Percentiles rank a stretch among this genome's conserved stretches.
phyloP scores from a whole-genome alignment of 1,284 basidiomycete genomes.

The Boletus smithii region DNA sequence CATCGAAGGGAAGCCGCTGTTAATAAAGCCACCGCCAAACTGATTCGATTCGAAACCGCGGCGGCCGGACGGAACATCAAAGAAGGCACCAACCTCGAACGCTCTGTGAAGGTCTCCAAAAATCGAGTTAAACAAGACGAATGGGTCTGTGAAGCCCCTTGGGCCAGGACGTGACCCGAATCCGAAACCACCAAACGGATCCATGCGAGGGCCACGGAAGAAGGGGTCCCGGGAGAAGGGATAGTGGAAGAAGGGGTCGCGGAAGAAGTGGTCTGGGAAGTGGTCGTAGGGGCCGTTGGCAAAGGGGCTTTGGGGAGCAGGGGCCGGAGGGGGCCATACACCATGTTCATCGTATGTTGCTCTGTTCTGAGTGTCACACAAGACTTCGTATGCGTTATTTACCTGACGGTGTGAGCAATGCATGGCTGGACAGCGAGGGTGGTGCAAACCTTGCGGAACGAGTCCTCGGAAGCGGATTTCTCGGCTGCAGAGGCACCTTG shows the following conservation, averaged over 20 bases:
- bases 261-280: slow-evolving; percentile 36
- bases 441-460: slow-evolving; percentile 41
- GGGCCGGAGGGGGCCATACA: slow-evolving; percentile 64
- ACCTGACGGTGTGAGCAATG: slow-evolving; percentile 30
- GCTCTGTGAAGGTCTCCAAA: slow-evolving; percentile 48
- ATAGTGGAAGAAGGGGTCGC: slow-evolving; percentile 34
- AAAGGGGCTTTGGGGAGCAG: slow-evolving; percentile 30
- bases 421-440: background rate
- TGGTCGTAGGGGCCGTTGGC: slow-evolving; percentile 30
- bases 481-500: slow-evolving; percentile 37
- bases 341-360: slow-evolving; percentile 68
- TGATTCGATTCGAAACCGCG: slow-evolving; percentile 23
- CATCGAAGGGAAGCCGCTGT: slow-evolving; percentile 10
- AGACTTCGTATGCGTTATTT: slow-evolving; percentile 52
- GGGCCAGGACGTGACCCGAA: slow-evolving; percentile 24
- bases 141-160: slow-evolving; percentile 63
- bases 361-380: slow-evolving; percentile 42
- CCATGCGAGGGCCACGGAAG: slow-evolving; percentile 26
- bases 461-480: slow-evolving; percentile 43
- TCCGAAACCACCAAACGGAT: slow-evolving; percentile 24
- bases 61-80: slow-evolving; percentile 13
- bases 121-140: slow-evolving; percentile 64
- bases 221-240: slow-evolving; percentile 35
- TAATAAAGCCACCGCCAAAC: slow-evolving; percentile 24
- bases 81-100: slow-evolving; percentile 28